A percentile compares a stretch with the other conserved stretches of the same genome.
phyloP scores from a whole-genome alignment of 2,329 filamentous ascomycete species.

The Alternaria angustiovoidea region DNA sequence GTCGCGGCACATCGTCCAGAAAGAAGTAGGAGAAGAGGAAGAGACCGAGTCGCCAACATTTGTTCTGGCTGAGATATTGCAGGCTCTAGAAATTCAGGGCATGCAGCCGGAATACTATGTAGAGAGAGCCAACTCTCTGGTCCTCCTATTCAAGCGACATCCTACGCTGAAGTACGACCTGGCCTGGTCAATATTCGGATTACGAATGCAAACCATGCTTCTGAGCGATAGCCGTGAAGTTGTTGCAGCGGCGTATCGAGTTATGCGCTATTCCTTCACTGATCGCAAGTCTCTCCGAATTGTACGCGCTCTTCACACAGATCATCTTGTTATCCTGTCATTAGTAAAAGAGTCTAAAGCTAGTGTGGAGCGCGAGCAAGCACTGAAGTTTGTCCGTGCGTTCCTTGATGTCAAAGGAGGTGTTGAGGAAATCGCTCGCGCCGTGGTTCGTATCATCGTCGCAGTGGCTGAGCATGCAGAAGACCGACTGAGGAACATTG shows the following conservation, averaged over 20 bases:
- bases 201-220: slow-evolving; percentile 94
- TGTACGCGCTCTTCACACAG: slow-evolving; percentile 86
- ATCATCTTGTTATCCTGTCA: slow-evolving; percentile 90
- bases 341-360: slow-evolving; percentile 95
- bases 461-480: slow-evolving; percentile 87
- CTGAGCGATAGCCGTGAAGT: slow-evolving; percentile 95
- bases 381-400: slow-evolving; percentile 92
- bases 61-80: slow-evolving; percentile 86
- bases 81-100: slow-evolving; percentile 85
- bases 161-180: slow-evolving; percentile 95
- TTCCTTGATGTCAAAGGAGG: slow-evolving; percentile 97
- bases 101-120: slow-evolving; percentile 96
- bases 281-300: slow-evolving; percentile 88
- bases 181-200: slow-evolving; percentile 92
- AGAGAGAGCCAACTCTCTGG: slow-evolving; percentile 86
- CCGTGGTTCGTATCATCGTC: slow-evolving; percentile 87
- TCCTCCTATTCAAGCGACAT: slow-evolving; percentile 95
- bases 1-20: slow-evolving; percentile 54
- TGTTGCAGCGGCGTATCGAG: slow-evolving; percentile 90
- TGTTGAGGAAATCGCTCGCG: slow-evolving; percentile 83
- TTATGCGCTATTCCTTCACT: slow-evolving; percentile 93
- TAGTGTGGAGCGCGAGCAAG: slow-evolving; percentile 96
- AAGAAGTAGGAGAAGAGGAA: slow-evolving; percentile 71
- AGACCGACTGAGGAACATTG: slow-evolving; percentile 87
- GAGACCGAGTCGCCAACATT: slow-evolving; percentile 88